Evolutionary conservation across 192 early-diverging fungal species (phyloP).

Genomic region (Backusella tarrabulga): DNA sequence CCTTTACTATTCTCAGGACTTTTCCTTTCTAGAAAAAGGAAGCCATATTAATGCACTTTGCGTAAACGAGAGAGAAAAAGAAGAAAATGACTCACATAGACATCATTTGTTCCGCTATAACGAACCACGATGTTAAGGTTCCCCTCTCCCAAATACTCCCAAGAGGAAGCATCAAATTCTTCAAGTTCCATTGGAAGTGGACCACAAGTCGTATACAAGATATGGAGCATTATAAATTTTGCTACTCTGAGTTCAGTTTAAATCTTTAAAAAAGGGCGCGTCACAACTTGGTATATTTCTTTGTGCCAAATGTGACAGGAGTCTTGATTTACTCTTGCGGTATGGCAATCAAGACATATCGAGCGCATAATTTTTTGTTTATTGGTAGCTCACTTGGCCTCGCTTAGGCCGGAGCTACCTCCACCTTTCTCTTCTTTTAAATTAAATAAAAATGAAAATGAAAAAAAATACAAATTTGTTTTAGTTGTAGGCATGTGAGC

Average conservation of each 20-base stretch:
- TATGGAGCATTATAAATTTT: background rate
- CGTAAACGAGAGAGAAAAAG: background rate
- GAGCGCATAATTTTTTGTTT: constrained; percentile 41
- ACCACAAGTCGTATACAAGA: constrained; percentile 26
- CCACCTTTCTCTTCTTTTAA: background rate
- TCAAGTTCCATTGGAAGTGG: background rate
- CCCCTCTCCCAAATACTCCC: constrained; percentile 67
- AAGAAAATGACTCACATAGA: background rate
- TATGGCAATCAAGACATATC: constrained; percentile 45
- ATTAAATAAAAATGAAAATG: background rate
- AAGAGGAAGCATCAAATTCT: constrained; percentile 32
- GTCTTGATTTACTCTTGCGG: constrained; percentile 30
- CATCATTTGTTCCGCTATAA: constrained; percentile 39
- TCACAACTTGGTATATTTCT: constrained; percentile 18
- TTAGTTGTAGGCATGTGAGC: background rate
- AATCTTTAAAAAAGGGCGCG: constrained; percentile 34
- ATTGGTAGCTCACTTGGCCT: constrained; percentile 30
- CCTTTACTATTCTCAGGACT: constrained; percentile 13
- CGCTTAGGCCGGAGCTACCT: constrained; percentile 36
- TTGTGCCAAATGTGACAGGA: constrained; percentile 19
- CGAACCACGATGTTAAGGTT: constrained; percentile 60
- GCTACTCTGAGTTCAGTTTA: background rate
- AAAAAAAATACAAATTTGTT: background rate
- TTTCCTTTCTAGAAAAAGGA: constrained; percentile 8
- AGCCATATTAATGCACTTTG: background rate